Evolutionary conservation across 306 rosid species (phyloP).

Genomic region (Hippophae gyantsensis): DNA sequence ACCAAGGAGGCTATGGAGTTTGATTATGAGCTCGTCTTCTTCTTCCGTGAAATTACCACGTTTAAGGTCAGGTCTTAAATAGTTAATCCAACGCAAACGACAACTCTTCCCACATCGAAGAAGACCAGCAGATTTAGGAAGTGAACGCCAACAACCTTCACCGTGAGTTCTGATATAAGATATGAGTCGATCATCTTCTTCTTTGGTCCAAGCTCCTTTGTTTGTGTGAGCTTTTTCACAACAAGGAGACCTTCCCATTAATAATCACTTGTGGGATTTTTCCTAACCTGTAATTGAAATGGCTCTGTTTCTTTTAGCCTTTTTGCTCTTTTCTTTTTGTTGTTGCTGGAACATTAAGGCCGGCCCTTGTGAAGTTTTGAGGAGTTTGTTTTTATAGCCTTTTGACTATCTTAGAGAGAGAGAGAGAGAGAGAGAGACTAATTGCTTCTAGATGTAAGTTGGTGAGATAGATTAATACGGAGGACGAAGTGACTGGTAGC

Average conservation of each 20-base stretch:
- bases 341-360: slow-evolving; percentile 40
- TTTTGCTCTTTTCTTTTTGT: slow-evolving; percentile 5
- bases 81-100: slow-evolving; percentile 92
- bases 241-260: slow-evolving; percentile 96
- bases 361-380: slow-evolving; percentile 35
- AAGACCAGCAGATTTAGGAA: slow-evolving; percentile 94
- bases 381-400: slow-evolving; percentile 46
- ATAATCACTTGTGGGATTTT: too few relatives aligned
- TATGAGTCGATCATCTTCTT: slow-evolving; percentile 88
- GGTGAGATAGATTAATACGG: slow-evolving; percentile 70
- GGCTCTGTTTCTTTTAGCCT: too few relatives aligned
- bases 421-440: slow-evolving; percentile 10
- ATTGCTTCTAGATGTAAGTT: slow-evolving; percentile 96
- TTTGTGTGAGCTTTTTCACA: slow-evolving; percentile 99
- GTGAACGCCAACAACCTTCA: slow-evolving; percentile 97
- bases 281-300: neutral
- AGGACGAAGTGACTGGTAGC: slow-evolving; percentile 53
- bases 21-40: slow-evolving; percentile 95
- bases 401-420: slow-evolving; percentile 48
- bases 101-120: slow-evolving; percentile 98
- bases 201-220: slow-evolving; percentile 99
- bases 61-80: slow-evolving; percentile 96
- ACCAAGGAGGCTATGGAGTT: slow-evolving; percentile 94
- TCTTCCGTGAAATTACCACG: slow-evolving; percentile 91
- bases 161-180: slow-evolving; percentile 89